These are phyloP conservation scores for Collybia nuda DNA, from an alignment of 768 basidiomycete genomes.

Conservation along the genomic window DNA sequence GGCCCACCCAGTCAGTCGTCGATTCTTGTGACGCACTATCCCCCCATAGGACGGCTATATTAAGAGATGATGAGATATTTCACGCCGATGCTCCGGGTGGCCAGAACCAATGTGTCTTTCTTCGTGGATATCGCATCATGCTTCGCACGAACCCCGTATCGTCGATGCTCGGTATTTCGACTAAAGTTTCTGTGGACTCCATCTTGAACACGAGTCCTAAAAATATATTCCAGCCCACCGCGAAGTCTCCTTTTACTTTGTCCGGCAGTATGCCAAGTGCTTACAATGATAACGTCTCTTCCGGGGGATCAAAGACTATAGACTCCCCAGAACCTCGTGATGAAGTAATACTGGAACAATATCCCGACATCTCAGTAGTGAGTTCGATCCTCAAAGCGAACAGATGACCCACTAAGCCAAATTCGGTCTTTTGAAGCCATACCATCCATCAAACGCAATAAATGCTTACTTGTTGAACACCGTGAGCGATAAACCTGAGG, in stretches of 20 bases:
- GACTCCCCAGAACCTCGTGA: not conserved
- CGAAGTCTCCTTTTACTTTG: not conserved
- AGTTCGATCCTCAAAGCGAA: not conserved
- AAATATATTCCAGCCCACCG: not conserved
- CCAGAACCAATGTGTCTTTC: slow-evolving; percentile 12
- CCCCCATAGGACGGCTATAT: slow-evolving; percentile 1
- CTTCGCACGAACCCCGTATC: slow-evolving; percentile 8
- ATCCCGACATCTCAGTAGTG: slow-evolving; percentile 1
- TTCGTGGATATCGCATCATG: slow-evolving; percentile 16
- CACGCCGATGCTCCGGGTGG: slow-evolving; percentile 4
- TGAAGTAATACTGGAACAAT: slow-evolving; percentile 3
- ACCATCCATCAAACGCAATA: slow-evolving; percentile 14
- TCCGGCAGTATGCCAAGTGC: not conserved
- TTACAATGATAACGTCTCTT: not conserved
- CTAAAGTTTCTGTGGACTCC: slow-evolving; percentile 7
- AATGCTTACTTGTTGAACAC: slow-evolving; percentile 12
- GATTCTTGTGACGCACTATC: slow-evolving; percentile 6
- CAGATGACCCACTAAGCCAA: not conserved
- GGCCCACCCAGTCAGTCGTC: slow-evolving; percentile 3
- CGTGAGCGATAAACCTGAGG: slow-evolving; percentile 1
- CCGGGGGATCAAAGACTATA: not conserved
- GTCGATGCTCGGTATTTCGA: slow-evolving; percentile 1
- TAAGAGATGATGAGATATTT: slow-evolving; percentile 9
- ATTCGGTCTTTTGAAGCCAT: slow-evolving; percentile 2
- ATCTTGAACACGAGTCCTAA: slow-evolving; percentile 8